A percentile compares a stretch with the other conserved stretches of the same genome.
Evolutionary conservation across 352 stramenopile species (phyloP).

Genomic region (Stephanocyclus meneghinianus): DNA sequence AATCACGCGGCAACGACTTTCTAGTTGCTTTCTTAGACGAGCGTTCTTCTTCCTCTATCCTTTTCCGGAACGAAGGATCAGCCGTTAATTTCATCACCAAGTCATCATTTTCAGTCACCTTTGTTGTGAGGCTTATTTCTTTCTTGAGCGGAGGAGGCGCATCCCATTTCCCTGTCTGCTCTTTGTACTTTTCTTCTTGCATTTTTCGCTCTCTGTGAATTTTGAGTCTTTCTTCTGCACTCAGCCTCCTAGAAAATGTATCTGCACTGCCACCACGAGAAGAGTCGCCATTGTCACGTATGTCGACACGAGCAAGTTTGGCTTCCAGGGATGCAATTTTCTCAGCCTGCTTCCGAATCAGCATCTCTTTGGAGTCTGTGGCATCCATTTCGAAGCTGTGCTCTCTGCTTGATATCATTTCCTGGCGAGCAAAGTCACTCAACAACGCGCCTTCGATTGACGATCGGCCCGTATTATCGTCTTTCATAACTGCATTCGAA

Average conservation of each 20-base stretch:
- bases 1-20: slow-evolving; percentile 23
- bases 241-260: slow-evolving; percentile 42
- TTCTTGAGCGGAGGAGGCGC: slow-evolving; percentile 42
- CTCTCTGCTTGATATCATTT: slow-evolving; percentile 34
- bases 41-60: slow-evolving; percentile 44
- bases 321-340: slow-evolving; percentile 55
- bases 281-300: slow-evolving; percentile 1
- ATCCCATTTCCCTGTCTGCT: slow-evolving; percentile 56
- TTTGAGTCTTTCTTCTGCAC: slow-evolving; percentile 56
- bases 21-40: slow-evolving; percentile 29
- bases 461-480: slow-evolving; percentile 7
- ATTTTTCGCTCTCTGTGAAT: slow-evolving; percentile 57
- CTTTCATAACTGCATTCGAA: slow-evolving; percentile 18
- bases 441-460: slow-evolving; percentile 41
- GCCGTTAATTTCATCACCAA: slow-evolving; percentile 59
- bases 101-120: slow-evolving; percentile 55
- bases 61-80: slow-evolving; percentile 43
- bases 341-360: slow-evolving; percentile 56
- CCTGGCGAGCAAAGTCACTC: slow-evolving; percentile 51
- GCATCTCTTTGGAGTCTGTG: slow-evolving; percentile 34
- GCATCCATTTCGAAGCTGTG: slow-evolving; percentile 22
- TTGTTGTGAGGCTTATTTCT: slow-evolving; percentile 39
- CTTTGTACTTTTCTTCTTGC: slow-evolving; percentile 63
- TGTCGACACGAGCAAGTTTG: slow-evolving; percentile 37
- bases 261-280: slow-evolving; percentile 40